These are phyloP conservation scores for Phytophthora pini DNA, from an alignment of 352 stramenopile genomes.

Conservation along the genomic window DNA sequence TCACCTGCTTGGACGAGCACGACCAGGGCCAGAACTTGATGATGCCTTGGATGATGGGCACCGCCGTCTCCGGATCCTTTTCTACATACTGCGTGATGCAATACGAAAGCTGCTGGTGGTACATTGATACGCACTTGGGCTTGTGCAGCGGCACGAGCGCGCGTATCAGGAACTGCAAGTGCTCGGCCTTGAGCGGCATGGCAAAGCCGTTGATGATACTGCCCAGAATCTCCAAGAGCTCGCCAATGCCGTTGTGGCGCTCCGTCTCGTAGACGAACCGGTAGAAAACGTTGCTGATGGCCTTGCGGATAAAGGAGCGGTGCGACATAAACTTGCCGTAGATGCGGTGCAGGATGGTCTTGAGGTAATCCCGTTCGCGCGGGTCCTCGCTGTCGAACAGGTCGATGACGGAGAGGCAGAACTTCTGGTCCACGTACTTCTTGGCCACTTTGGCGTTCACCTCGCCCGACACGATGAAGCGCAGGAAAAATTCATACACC, in stretches of 20 bases:
- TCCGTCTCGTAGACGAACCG: slow-evolving; percentile 99
- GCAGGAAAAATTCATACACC: slow-evolving; percentile 99
- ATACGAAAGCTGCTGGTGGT: slow-evolving; percentile 99
- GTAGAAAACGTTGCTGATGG: slow-evolving; percentile 99
- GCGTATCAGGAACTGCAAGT: slow-evolving; percentile 95
- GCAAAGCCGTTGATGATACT: slow-evolving; percentile 99
- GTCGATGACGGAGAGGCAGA: slow-evolving; percentile 96
- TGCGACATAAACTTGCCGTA: slow-evolving; percentile 99
- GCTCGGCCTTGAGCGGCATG: slow-evolving; percentile 98
- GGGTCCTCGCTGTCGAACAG: slow-evolving; percentile 97
- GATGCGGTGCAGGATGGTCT: slow-evolving; percentile 99
- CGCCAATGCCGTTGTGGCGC: slow-evolving; percentile 95
- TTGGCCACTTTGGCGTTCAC: slow-evolving; percentile 98
- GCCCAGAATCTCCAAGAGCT: slow-evolving; percentile 98
- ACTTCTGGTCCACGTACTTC: slow-evolving; percentile 98
- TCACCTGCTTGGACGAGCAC: slow-evolving; percentile 94
- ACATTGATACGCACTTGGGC: slow-evolving; percentile 96
- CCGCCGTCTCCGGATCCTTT: slow-evolving; percentile 98
- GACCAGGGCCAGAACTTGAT: slow-evolving; percentile 97
- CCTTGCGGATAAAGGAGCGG: slow-evolving; percentile 97
- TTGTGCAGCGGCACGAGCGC: slow-evolving; percentile 99
- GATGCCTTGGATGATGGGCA: slow-evolving; percentile 94
- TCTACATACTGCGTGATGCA: slow-evolving; percentile 99
- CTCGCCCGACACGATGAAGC: slow-evolving; percentile 97
- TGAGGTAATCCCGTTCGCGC: slow-evolving; percentile 98